Percentiles rank a stretch among this genome's conserved stretches.
These are phyloP conservation scores for Xylariaceae sp. DNA, from an alignment of 2,329 filamentous ascomycete species.

Conservation along the genomic window DNA sequence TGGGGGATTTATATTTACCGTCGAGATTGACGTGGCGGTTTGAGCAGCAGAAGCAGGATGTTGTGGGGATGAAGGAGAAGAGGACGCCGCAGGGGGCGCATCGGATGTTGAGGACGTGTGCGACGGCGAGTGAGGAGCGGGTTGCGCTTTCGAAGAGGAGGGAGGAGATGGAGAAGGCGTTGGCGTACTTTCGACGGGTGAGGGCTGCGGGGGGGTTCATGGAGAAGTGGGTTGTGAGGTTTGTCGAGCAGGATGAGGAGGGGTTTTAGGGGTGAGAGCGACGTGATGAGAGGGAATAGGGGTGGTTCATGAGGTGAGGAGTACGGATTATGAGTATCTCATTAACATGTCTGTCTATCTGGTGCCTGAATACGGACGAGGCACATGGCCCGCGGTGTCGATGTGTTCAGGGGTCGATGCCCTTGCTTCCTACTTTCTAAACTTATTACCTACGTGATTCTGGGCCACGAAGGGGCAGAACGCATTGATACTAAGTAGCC, in stretches of 20 bases:
- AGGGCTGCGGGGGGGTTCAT: slow-evolving; percentile 29
- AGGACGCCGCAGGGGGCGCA: slow-evolving; percentile 7
- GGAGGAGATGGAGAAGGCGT: slow-evolving; percentile 36
- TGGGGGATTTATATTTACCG: slow-evolving; percentile 60
- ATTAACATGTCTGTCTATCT: too few species aligned
- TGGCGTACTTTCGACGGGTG: slow-evolving; percentile 36
- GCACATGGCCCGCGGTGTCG: rapidly evolving
- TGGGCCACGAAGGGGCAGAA: too few species aligned
- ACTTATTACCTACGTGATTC: too few species aligned
- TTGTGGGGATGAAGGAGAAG: background rate
- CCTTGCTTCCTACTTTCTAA: too few species aligned
- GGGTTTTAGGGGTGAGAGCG: slow-evolving; percentile 15
- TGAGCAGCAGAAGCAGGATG: background rate
- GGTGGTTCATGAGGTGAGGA: background rate
- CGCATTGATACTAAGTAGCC: too few species aligned
- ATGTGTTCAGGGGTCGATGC: too few species aligned
- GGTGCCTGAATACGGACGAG: too few species aligned
- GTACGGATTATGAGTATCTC: too few species aligned
- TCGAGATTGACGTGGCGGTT: slow-evolving; percentile 25
- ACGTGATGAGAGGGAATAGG: slow-evolving; percentile 25
- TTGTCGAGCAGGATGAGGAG: slow-evolving; percentile 30
- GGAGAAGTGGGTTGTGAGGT: slow-evolving; percentile 31
- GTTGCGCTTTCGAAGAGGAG: slow-evolving; percentile 26
- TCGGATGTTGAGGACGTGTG: slow-evolving; percentile 10
- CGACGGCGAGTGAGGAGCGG: slow-evolving; percentile 27